Base-by-base conservation (phyloP, 179 eudicot species). In the Beta macrorhiza region DNA sequence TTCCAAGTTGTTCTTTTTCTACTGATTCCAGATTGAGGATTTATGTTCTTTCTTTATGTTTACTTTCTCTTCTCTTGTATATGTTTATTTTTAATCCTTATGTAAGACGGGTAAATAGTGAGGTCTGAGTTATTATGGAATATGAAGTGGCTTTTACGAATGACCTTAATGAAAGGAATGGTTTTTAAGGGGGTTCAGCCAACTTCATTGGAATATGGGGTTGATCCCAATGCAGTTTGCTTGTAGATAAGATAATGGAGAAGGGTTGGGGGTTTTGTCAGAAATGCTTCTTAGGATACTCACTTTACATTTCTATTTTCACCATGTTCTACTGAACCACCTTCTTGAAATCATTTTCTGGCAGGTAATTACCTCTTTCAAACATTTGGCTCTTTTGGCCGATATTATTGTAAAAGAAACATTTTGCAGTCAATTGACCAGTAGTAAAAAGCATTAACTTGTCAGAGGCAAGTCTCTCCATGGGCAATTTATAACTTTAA, bases 21-120 rank as follows among this genome's bases (percentile, higher is more conserved):
- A 74, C 15, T 74, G 51, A 9, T 53, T 73, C 42, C 53, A 73
- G 76, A 73, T n/a, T 52, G 17, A 73, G 45, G 20, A 22, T 72
- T 12, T 22, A 51, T 5, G 13, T 52, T 20, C 1, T 20, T 51
- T 2, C 5, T 15, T 51, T 51, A 11, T 51, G 7, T 15, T 72
- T n/a, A n/a, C 56, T 12, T 52, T 72, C 20, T 72, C 25, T 45
- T 8, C 51, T 20, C 6, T 16, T 44, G 12, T 37, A 8, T 15
- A 1, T 42, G 11, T 68, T 14, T 68, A 15, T 68, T 44, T 19
- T 42, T 4, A 17, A 70, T 14, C 47, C 7, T 7, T n/a, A 19
- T 19, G 7, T 14, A 47, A 19, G 10, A 70, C 16, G 45, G 73
- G 17, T 45, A 11, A 19, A 37, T 10, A 47, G 8, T 47, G 37